These are phyloP conservation scores for Carex parvula DNA, from an alignment of 176 grass and related monocot genomes.

Conservation along the genomic window DNA sequence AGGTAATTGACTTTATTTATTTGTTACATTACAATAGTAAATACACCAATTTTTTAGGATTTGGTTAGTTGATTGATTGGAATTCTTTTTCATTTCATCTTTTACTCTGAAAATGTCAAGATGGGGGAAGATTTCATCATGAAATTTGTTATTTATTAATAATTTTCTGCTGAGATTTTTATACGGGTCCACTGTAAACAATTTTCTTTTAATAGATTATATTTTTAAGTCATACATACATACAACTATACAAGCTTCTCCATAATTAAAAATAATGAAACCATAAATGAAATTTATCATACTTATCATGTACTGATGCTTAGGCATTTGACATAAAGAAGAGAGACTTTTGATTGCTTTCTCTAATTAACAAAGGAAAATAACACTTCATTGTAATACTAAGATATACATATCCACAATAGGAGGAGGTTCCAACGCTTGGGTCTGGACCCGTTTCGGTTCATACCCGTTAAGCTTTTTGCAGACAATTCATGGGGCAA, in stretches of 20 bases:
- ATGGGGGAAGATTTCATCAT: background rate
- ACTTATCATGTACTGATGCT: background rate
- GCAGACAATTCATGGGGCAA: too few relatives aligned
- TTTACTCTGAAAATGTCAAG: background rate
- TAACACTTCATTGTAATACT: background rate
- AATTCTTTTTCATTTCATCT: background rate
- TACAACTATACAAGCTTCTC: background rate
- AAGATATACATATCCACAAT: background rate
- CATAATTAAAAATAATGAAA: background rate
- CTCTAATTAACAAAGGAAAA: background rate
- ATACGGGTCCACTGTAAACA: too few relatives aligned
- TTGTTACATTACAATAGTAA: constrained; percentile 15
- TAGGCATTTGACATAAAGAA: background rate
- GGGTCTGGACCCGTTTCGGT: too few relatives aligned
- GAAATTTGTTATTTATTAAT: background rate
- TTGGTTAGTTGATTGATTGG: background rate
- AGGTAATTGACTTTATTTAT: constrained; percentile 19
- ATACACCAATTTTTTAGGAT: constrained; percentile 8
- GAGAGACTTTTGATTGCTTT: background rate
- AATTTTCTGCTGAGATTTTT: background rate
- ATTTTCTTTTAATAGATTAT: too few relatives aligned
- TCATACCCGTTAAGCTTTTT: too few relatives aligned
- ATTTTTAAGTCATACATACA: too few relatives aligned
- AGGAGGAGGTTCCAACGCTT: background rate
- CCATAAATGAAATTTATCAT: background rate